Evolutionary conservation across 768 basidiomycete genomes (phyloP).

Genomic region (Lactifluus volemus): DNA sequence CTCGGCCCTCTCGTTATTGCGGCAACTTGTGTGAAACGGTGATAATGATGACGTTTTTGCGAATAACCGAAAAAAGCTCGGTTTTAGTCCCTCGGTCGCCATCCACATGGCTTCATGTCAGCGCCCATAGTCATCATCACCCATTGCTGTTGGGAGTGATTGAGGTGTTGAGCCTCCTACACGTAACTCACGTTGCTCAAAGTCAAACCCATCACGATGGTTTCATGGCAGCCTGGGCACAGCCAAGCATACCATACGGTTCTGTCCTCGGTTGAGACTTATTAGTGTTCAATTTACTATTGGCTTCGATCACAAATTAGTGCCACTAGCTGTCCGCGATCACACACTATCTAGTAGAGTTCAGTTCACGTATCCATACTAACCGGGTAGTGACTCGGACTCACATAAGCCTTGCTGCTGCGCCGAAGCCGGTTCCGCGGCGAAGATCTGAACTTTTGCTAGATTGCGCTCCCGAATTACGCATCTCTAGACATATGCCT

Average conservation of each 20-base stretch:
- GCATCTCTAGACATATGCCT: constrained; percentile 3
- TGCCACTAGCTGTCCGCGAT: background rate
- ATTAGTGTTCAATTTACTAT: background rate
- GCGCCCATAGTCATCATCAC: constrained; percentile 2
- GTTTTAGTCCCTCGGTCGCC: constrained; percentile 7
- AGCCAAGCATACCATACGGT: constrained; percentile 1
- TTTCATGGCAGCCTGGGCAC: background rate
- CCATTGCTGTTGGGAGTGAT: background rate
- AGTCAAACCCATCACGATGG: constrained; percentile 1
- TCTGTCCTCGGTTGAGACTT: background rate
- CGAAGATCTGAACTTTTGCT: constrained; percentile 8
- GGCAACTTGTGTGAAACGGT: background rate
- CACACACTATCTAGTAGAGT: background rate
- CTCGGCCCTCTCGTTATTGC: background rate
- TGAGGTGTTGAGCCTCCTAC: background rate
- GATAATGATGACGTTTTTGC: background rate
- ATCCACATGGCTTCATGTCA: constrained; percentile 7
- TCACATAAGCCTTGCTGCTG: constrained; percentile 8
- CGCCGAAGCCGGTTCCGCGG: constrained; percentile 19
- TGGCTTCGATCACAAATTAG: constrained; percentile 8
- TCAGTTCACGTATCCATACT: constrained; percentile 11
- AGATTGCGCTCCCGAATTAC: constrained; percentile 9
- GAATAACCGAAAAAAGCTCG: constrained; percentile 3
- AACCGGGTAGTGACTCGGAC: background rate
- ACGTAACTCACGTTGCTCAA: background rate